These are phyloP conservation scores for Phlebiopsis gigantea DNA, from an alignment of 768 basidiomycete species.

Conservation along the genomic window DNA sequence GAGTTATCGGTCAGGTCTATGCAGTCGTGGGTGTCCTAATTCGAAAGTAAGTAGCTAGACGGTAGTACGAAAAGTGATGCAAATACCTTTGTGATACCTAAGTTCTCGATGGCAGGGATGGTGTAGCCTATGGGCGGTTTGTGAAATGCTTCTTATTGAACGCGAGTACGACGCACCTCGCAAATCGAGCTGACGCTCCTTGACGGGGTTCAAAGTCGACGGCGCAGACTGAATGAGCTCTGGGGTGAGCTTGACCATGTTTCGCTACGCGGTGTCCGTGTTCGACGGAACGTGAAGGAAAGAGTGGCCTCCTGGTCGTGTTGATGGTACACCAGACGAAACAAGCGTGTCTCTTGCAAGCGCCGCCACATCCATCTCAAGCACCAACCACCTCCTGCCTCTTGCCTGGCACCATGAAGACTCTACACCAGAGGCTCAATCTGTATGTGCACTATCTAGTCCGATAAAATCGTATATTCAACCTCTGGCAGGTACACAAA, in stretches of 20 bases:
- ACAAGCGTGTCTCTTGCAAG: slow-evolving; percentile 3
- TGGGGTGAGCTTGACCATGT: slow-evolving; percentile 82
- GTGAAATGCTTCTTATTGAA: slow-evolving; percentile 16
- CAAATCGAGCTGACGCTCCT: slow-evolving; percentile 88
- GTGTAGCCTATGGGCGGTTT: slow-evolving; percentile 62
- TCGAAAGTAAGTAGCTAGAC: background rate
- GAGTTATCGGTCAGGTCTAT: slow-evolving; percentile 94
- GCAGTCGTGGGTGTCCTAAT: slow-evolving; percentile 87
- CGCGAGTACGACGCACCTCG: slow-evolving; percentile 51
- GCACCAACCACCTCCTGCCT: slow-evolving; percentile 17
- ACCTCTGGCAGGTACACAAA: slow-evolving; percentile 55
- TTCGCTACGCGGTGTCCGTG: slow-evolving; percentile 7
- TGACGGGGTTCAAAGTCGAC: slow-evolving; percentile 75
- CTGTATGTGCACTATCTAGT: slow-evolving; percentile 37
- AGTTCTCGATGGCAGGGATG: slow-evolving; percentile 94
- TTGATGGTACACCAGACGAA: slow-evolving; percentile 1
- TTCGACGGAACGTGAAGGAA: slow-evolving; percentile 3
- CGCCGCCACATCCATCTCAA: slow-evolving; percentile 1
- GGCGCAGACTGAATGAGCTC: slow-evolving; percentile 82
- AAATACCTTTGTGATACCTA: slow-evolving; percentile 83
- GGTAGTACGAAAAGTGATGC: slow-evolving; percentile 17
- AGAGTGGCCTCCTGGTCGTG: slow-evolving; percentile 3
- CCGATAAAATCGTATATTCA: slow-evolving; percentile 6
- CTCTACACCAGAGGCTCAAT: slow-evolving; percentile 68
- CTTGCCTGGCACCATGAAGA: slow-evolving; percentile 47